phyloP scores from a whole-genome alignment of 371 early-diverging fungal genomes.

The Mortierella sp. region DNA sequence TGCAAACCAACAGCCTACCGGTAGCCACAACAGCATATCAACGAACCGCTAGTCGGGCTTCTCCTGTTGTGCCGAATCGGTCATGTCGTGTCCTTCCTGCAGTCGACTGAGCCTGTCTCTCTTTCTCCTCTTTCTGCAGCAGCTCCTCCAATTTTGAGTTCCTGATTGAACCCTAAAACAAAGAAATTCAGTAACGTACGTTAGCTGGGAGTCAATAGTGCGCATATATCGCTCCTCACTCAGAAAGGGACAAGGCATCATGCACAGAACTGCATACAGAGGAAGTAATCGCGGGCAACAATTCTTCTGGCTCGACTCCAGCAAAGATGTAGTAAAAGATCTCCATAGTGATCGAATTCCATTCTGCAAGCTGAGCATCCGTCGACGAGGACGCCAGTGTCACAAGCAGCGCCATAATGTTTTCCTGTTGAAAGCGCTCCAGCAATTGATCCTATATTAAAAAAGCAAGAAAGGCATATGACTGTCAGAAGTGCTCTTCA shows the following conservation, averaged over 20 bases:
- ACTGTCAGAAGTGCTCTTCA: not conserved
- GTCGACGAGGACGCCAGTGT: slow-evolving; percentile 71
- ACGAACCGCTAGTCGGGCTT: slow-evolving; percentile 18
- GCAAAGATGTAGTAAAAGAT: slow-evolving; percentile 71
- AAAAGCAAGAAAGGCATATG: not conserved
- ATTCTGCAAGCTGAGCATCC: slow-evolving; percentile 68
- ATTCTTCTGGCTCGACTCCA: slow-evolving; percentile 64
- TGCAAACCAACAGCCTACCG: slow-evolving; percentile 8
- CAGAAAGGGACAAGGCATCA: not conserved
- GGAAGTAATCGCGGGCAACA: slow-evolving; percentile 38
- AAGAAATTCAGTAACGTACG: not conserved
- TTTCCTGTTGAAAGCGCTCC: slow-evolving; percentile 63
- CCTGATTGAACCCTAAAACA: slow-evolving; percentile 19
- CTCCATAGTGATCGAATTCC: slow-evolving; percentile 76
- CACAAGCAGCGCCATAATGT: slow-evolving; percentile 69
- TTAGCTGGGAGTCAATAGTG: not conserved
- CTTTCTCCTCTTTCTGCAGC: slow-evolving; percentile 41
- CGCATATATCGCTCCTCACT: not conserved
- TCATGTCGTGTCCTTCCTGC: slow-evolving; percentile 53
- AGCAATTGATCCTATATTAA: slow-evolving; percentile 67
- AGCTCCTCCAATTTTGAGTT: slow-evolving; percentile 44
- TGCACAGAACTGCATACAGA: slow-evolving; percentile 17
- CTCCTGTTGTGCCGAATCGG: slow-evolving; percentile 53
- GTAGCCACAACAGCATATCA: not conserved
- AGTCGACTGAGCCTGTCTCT: slow-evolving; percentile 21